Evolutionary conservation across 371 early-diverging fungal genomes (phyloP).

Genomic region (Mortierella sp.): DNA sequence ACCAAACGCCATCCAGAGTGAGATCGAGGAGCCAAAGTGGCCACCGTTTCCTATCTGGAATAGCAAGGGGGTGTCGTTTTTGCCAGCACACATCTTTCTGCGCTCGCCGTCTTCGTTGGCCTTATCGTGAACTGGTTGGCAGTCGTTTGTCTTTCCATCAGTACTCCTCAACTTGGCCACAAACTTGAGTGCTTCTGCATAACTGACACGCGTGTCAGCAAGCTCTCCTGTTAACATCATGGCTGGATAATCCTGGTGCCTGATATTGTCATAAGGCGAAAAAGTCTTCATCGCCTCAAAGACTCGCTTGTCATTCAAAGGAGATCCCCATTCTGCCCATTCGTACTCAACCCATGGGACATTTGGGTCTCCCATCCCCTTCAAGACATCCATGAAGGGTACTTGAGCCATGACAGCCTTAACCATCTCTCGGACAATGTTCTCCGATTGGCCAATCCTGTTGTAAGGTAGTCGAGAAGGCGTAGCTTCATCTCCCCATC

Average conservation of each 20-base stretch:
- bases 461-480: no score
- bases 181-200: slow-evolving; percentile 64
- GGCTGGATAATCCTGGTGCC: slow-evolving; percentile 48
- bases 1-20: slow-evolving; percentile 53
- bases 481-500: slow-evolving; percentile 39
- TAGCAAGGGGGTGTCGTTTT: slow-evolving; percentile 50
- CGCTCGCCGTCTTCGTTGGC: background rate
- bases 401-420: slow-evolving; percentile 61
- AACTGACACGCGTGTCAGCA: slow-evolving; percentile 60
- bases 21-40: slow-evolving; percentile 29
- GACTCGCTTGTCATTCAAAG: slow-evolving; percentile 49
- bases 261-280: slow-evolving; percentile 63
- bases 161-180: slow-evolving; percentile 60
- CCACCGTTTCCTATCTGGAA: slow-evolving; percentile 55
- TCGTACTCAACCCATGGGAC: slow-evolving; percentile 70
- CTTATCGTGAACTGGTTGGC: slow-evolving; percentile 11
- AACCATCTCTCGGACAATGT: slow-evolving; percentile 52
- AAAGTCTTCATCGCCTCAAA: slow-evolving; percentile 59
- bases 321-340: slow-evolving; percentile 68
- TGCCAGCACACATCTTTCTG: slow-evolving; percentile 43
- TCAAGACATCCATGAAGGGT: slow-evolving; percentile 65
- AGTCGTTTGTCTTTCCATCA: slow-evolving; percentile 47
- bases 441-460: slow-evolving; percentile 8
- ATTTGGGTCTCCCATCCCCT: slow-evolving; percentile 58
- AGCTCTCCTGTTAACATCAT: slow-evolving; percentile 59